Conservation (phyloP, 345 rosid species). For the Moricandia moricandioides region DNA sequence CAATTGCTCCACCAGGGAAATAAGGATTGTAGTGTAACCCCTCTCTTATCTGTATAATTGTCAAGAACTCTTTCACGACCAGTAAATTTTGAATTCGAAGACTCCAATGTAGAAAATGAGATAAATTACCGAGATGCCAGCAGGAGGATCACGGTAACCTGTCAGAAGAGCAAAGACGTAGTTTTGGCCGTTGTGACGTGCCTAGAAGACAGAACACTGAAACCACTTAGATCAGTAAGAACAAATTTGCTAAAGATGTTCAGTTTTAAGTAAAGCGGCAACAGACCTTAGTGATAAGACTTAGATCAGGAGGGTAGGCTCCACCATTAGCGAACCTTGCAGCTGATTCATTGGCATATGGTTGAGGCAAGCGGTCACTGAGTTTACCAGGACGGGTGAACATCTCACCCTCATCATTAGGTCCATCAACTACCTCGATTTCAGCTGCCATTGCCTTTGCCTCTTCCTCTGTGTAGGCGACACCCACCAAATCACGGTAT, state of each 20-base stretch:
- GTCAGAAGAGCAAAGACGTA: constrained; percentile 95
- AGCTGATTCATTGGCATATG: constrained; percentile 87
- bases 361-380: constrained; percentile 92
- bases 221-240: not conserved
- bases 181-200: constrained; percentile 98
- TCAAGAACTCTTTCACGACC: not conserved
- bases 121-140: constrained; percentile 72
- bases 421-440: constrained; percentile 97
- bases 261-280: constrained; percentile 3
- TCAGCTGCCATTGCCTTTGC: constrained; percentile 99
- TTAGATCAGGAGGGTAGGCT: constrained; percentile 99
- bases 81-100: not conserved
- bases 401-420: constrained; percentile 99
- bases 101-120: not conserved
- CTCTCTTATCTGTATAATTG: constrained; percentile 67
- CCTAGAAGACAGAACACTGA: constrained; percentile 49
- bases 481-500: constrained; percentile 93
- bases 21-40: constrained; percentile 97
- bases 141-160: constrained; percentile 99
- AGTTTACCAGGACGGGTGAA: constrained; percentile 97
- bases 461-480: constrained; percentile 98
- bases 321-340: constrained; percentile 99
- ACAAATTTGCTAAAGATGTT: constrained; percentile 10
- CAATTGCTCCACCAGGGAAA: constrained; percentile 99
- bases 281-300: constrained; percentile 94